Percentiles rank a stretch among this genome's conserved stretches.
Evolutionary conservation across 768 basidiomycete species (phyloP).

Genomic region (Flagelloscypha sp.): DNA sequence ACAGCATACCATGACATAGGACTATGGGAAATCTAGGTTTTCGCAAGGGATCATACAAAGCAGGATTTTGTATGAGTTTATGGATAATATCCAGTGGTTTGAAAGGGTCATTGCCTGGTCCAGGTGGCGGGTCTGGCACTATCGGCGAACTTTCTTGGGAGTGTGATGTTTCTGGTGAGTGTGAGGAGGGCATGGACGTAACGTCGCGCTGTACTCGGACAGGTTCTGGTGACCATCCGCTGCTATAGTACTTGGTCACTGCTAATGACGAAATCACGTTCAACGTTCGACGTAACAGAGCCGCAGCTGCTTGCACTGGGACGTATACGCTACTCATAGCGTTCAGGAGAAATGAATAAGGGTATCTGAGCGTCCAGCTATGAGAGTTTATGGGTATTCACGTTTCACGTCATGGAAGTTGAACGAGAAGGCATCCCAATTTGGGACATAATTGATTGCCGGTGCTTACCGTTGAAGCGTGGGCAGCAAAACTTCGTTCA

Average conservation of each 20-base stretch:
- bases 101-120: constrained; percentile 15
- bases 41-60: constrained; percentile 69
- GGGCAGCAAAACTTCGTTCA: no score
- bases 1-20: constrained; percentile 76
- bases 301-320: constrained; percentile 51
- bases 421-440: no score
- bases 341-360: neutral
- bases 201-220: constrained; percentile 1
- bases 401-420: no score
- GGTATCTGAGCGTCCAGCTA: no score
- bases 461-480: no score
- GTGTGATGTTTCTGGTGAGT: constrained; percentile 8
- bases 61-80: constrained; percentile 65
- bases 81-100: constrained; percentile 46
- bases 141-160: constrained; percentile 10
- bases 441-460: no score
- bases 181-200: constrained; percentile 2
- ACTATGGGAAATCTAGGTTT: constrained; percentile 86
- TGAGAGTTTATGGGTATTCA: no score
- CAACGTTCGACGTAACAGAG: constrained; percentile 55
- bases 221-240: constrained; percentile 6
- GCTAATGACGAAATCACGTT: constrained; percentile 65
- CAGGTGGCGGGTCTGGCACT: constrained; percentile 7
- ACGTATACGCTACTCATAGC: constrained; percentile 39
- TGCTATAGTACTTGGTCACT: constrained; percentile 52